Evolutionary conservation across 352 stramenopile genomes (phyloP).

Genomic region (Globisporangium megalacanthum): DNA sequence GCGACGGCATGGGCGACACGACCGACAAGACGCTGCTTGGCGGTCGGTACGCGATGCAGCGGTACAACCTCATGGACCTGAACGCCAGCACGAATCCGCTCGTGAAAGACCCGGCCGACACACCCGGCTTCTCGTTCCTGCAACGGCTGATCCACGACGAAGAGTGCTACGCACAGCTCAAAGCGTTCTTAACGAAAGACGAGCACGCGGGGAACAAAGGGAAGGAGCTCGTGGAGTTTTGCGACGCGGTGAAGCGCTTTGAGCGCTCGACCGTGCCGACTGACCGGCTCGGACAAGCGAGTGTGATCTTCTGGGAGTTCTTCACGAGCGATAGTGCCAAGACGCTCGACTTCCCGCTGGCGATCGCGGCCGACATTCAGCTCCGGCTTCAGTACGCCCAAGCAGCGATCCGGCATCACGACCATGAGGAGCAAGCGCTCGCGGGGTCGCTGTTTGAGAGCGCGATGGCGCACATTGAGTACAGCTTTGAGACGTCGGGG

Average conservation of each 20-base stretch:
- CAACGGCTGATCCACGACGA: constrained; percentile 85
- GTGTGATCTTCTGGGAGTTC: constrained; percentile 83
- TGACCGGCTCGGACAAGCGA: constrained; percentile 70
- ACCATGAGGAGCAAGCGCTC: constrained; percentile 18
- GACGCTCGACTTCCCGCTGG: constrained; percentile 54
- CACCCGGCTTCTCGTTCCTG: constrained; percentile 77
- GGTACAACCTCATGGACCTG: constrained; percentile 65
- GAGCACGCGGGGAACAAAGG: constrained; percentile 26
- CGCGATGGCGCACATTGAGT: constrained; percentile 65
- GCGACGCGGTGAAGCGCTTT: constrained; percentile 79
- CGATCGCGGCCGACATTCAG: constrained; percentile 48
- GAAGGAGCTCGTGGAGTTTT: constrained; percentile 77
- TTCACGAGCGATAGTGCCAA: constrained; percentile 54
- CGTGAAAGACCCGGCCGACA: constrained; percentile 55
- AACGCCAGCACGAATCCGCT: constrained; percentile 37
- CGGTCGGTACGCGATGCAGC: constrained; percentile 73
- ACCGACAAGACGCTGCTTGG: constrained; percentile 84
- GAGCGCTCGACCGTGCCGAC: constrained; percentile 61
- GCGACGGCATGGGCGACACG: constrained; percentile 78
- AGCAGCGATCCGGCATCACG: constrained; percentile 17
- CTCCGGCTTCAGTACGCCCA: constrained; percentile 62
- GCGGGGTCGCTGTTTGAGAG: constrained; percentile 61
- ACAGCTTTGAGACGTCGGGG: constrained; percentile 57
- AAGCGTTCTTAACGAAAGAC: constrained; percentile 66
- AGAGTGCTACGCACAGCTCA: constrained; percentile 83